A percentile compares a stretch with the other conserved stretches of the same genome.
phyloP scores from a whole-genome alignment of 352 stramenopile genomes.

The Phytophthora aleatoria region DNA sequence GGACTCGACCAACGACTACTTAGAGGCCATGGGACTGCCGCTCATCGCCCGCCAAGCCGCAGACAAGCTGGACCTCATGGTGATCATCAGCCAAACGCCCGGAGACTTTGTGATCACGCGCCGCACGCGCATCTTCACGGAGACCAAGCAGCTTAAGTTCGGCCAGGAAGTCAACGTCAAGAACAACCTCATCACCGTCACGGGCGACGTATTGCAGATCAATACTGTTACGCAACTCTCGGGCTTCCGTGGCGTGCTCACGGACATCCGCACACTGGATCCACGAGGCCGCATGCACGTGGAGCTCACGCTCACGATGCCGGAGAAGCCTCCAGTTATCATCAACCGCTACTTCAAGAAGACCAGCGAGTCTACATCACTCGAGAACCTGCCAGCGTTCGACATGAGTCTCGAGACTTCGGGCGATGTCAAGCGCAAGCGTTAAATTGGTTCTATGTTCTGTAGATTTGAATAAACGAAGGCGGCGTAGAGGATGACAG shows the following conservation, averaged over 20 bases:
- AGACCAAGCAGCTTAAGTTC: conserved; percentile 90
- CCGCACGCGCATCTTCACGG: conserved; percentile 89
- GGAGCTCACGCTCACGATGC: conserved; percentile 74
- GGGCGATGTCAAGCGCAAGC: conserved; percentile 87
- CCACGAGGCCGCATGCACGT: conserved; percentile 83
- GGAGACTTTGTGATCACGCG: conserved; percentile 88
- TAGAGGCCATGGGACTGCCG: conserved; percentile 88
- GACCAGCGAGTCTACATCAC: conserved; percentile 84
- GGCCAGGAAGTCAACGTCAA: conserved; percentile 89
- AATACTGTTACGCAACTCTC: conserved; percentile 85
- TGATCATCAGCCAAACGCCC: conserved; percentile 86
- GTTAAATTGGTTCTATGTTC: conserved; percentile 42
- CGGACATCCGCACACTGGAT: conserved; percentile 77
- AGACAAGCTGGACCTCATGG: conserved; percentile 89
- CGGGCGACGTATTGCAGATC: conserved; percentile 71
- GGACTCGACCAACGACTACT: conserved; percentile 90
- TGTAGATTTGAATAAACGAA: conserved; percentile 17
- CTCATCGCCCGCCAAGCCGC: conserved; percentile 86
- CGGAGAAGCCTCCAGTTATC: conserved; percentile 74
- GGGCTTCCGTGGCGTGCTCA: conserved; percentile 75
- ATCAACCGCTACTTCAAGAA: conserved; percentile 90
- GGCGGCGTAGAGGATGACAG: not conserved
- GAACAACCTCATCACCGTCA: conserved; percentile 87
- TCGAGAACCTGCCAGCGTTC: conserved; percentile 88
- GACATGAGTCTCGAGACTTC: conserved; percentile 85